Conservation (phyloP, 164 flowering plant genomes). For the Chimonanthus praecox region DNA sequence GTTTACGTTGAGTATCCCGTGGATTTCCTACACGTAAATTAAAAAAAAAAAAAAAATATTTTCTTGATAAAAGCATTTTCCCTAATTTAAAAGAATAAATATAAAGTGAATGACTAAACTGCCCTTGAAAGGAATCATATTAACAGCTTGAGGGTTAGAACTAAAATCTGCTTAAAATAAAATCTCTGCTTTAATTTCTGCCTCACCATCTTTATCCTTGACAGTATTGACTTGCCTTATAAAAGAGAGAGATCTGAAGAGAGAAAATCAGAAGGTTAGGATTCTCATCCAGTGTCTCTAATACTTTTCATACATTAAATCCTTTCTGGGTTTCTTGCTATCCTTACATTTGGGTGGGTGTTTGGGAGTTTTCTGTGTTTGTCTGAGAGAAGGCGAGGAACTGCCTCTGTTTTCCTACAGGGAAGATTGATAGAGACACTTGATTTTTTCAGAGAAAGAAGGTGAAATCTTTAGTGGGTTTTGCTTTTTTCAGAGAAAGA, state of each 20-base stretch:
- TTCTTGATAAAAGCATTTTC: no score
- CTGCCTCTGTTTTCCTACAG: no score
- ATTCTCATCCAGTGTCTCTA: background rate
- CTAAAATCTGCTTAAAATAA: background rate
- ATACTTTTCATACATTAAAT: background rate
- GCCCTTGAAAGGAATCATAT: no score
- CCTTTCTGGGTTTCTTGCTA: background rate
- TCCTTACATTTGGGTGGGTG: background rate
- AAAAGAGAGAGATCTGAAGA: background rate
- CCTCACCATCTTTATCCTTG: constrained; percentile 37
- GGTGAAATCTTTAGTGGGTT: constrained; percentile 11
- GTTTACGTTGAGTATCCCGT: no score
- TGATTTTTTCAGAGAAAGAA: background rate
- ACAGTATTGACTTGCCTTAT: constrained; percentile 1
- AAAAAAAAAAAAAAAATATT: no score
- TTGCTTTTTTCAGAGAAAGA: background rate
- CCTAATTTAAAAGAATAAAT: no score
- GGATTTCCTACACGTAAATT: no score
- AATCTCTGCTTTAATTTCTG: constrained; percentile 9
- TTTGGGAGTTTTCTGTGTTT: background rate
- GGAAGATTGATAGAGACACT: no score
- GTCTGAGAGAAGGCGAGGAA: background rate
- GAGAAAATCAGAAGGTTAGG: background rate
- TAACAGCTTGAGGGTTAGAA: no score
- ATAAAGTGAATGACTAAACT: no score